phyloP scores from a whole-genome alignment of 805 yeast species.

The Zygotorulaspora chibaensis region DNA sequence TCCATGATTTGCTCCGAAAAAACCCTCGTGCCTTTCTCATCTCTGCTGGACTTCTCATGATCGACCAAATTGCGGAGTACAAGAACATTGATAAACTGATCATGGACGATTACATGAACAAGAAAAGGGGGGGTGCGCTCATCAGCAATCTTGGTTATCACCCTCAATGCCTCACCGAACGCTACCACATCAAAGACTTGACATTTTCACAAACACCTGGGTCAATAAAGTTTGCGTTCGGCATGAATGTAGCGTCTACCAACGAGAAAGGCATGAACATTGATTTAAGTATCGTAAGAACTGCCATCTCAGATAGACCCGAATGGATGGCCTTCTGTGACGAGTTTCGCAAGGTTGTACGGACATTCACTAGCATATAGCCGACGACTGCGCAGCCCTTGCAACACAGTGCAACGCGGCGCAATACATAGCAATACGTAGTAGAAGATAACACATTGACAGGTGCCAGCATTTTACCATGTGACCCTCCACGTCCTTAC shows the following conservation, averaged over 20 bases:
- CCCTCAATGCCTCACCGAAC: constrained; percentile 3
- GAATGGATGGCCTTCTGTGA: constrained; percentile 14
- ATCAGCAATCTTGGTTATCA: constrained; percentile 26
- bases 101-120: constrained; percentile 13
- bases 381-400: background rate
- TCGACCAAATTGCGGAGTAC: constrained; percentile 14
- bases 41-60: constrained; percentile 24
- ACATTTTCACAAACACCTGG: constrained; percentile 25
- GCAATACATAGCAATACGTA: too few relatives aligned
- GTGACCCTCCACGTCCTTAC: background rate
- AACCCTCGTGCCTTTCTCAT: constrained; percentile 17
- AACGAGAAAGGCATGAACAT: constrained; percentile 24
- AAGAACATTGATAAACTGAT: constrained; percentile 22
- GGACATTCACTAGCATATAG: constrained; percentile 1
- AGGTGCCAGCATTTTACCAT: background rate
- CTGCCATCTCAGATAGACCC: constrained; percentile 9
- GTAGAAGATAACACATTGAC: too few relatives aligned
- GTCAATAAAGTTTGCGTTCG: constrained; percentile 20
- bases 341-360: constrained; percentile 7
- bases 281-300: constrained; percentile 17
- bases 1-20: constrained; percentile 11
- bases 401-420: background rate
- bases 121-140: constrained; percentile 23
- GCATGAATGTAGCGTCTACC: constrained; percentile 22
- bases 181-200: constrained; percentile 16